Evolutionary conservation across 352 stramenopile species (phyloP), one percentile per base, ranked within the genome.

Genomic region (Blastocystis sp.): DNA sequence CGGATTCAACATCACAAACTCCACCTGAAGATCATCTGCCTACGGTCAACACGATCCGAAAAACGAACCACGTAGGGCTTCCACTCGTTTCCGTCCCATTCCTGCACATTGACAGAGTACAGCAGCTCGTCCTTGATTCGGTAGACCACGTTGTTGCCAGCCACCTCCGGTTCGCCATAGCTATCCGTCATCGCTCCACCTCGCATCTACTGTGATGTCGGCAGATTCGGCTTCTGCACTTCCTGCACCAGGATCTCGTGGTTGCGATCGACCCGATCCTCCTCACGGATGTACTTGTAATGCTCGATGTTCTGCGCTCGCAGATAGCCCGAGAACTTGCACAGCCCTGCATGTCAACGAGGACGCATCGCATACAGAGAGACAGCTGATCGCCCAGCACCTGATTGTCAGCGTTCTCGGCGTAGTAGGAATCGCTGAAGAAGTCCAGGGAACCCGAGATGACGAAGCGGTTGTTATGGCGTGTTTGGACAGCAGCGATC

Each of bases 1-100:
- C 45, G 95, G 93, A 91, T 98, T 94, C 41, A 98, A 92, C 95
- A 98, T 98, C 56, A 97, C 94, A 76, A 98, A 98, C 91, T 98
- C 95, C 37, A 98, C 91, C 92, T 98, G 95, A 85, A 96, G 91
- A 63, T 96, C 94, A 41, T 94, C 91, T 30, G 94, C 93, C 79
- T 92, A 91, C 89, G 2, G 53, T 53, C 63, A 30, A 66, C 68
- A 64, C 18, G 26, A 24, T 3, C 26, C 37, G 4, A 20, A 37
- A 90, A 20, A 81, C 90, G 53, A 26, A 91, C 91, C 18, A 73
- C 45, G 64, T 91, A 97, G 3, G 94, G 93, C 54, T 91, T 79
- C 94, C 94, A 97, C 91, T 93, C 79, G 53, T 94, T 93, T 50
- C 93, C 85, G 78, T 94, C 91, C 18, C 94, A 95, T 90, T 97